These are phyloP conservation scores for Atalantia buxifolia DNA, from an alignment of 345 rosid species.

Conservation along the genomic window DNA sequence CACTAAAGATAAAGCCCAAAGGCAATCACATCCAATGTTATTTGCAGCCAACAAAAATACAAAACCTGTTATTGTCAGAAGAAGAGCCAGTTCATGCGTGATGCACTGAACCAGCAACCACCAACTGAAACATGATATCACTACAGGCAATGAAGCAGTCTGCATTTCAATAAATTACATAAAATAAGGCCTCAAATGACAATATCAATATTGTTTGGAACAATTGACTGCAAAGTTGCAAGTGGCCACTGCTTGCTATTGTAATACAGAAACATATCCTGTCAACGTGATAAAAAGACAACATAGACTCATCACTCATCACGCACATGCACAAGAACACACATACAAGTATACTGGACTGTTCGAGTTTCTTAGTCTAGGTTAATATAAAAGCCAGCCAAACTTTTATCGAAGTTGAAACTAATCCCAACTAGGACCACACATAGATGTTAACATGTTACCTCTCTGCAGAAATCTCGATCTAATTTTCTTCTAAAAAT, in stretches of 20 bases:
- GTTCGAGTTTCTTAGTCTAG: background rate
- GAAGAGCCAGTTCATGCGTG: background rate
- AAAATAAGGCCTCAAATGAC: background rate
- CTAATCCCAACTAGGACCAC: background rate
- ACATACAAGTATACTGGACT: background rate
- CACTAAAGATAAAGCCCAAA: background rate
- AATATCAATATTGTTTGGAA: slow-evolving; percentile 3
- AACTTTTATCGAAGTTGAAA: background rate
- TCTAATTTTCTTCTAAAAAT: slow-evolving; percentile 79
- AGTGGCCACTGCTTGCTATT: background rate
- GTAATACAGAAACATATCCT: background rate
- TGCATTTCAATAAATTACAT: background rate
- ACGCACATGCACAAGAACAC: background rate
- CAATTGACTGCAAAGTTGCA: background rate
- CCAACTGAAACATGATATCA: background rate
- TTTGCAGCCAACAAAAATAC: background rate
- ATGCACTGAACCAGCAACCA: background rate
- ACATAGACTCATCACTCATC: background rate
- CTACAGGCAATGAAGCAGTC: background rate
- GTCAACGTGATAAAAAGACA: no score
- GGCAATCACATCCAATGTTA: background rate
- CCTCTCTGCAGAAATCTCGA: slow-evolving; percentile 82
- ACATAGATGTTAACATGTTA: slow-evolving; percentile 24
- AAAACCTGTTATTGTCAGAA: background rate
- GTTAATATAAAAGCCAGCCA: background rate